A percentile compares a stretch with the other conserved stretches of the same genome.
Evolutionary conservation across 2,329 filamentous ascomycete genomes (phyloP).

Genomic region (Xylaria arbuscula): DNA sequence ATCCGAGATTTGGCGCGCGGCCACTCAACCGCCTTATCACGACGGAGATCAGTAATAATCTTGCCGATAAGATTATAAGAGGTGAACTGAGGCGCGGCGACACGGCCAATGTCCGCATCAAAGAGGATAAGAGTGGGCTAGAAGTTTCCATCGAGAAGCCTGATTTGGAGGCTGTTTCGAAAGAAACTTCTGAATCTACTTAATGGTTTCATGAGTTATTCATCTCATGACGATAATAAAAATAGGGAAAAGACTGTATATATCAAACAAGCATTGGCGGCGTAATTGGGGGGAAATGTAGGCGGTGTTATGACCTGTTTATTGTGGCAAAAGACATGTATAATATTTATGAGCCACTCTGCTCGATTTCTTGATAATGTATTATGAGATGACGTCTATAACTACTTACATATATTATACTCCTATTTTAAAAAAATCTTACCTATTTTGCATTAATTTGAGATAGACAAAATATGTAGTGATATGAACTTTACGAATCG

Average conservation of each 20-base stretch:
- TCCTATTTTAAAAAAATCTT: not conserved
- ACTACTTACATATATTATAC: conserved; percentile 18
- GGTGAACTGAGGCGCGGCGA: conserved; percentile 83
- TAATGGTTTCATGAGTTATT: conserved; percentile 7
- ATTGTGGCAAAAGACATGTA: not conserved
- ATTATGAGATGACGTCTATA: conserved; percentile 17
- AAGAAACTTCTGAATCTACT: conserved; percentile 1
- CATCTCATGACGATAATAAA: not conserved
- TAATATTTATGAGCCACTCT: not conserved
- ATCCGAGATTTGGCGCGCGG: conserved; percentile 89
- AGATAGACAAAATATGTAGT: too few species aligned
- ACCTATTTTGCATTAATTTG: not conserved
- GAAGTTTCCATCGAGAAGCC: conserved; percentile 55
- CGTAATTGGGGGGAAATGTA: conserved; percentile 5
- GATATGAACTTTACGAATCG: too few species aligned
- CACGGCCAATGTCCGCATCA: conserved; percentile 75
- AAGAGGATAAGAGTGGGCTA: conserved; percentile 68
- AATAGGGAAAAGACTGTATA: not conserved
- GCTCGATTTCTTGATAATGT: not conserved
- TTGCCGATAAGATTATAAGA: conserved; percentile 92
- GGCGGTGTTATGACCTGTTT: not conserved
- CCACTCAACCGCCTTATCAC: conserved; percentile 91
- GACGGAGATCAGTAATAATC: conserved; percentile 86
- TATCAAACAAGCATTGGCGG: conserved; percentile 26
- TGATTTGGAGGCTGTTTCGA: not conserved